Evolutionary conservation across 1,284 basidiomycete species (phyloP), one percentile per base, ranked within the genome.

Genomic region (Trichosporon inkin): DNA sequence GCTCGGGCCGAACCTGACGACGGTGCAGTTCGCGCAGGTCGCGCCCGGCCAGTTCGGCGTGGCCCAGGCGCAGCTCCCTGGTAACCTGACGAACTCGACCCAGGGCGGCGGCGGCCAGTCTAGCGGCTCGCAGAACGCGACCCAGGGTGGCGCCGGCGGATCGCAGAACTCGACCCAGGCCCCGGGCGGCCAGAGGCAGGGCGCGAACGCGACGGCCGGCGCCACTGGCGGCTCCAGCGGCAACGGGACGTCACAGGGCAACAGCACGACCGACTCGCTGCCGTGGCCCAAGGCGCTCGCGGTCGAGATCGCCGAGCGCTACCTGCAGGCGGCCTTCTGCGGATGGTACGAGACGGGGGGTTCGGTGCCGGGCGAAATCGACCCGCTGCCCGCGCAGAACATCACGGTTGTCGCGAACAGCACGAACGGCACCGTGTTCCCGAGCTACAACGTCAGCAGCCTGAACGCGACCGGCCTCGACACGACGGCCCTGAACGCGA

Each of bases 271-370:
- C 10, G 20, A 61, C 57, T 68, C 10, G 16, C 40, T 55, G 10
- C 70, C 74, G 2, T 79, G 77, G 77, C 75, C 75, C 66, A 71
- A 38, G 81, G 84, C 53, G 4, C 80, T 95, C n/a, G 82, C 82
- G 66, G 82, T 88, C 54, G 85, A 90, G 73, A 75, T 67, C 57
- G 77, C 72, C 19, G 71, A 76, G 70, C 83, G 92, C 34, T 95
- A 92, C 76, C 81, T 91, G 67, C 81, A 87, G 36, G 88, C 89
- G 58, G 85, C 85, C 1, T 83, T 95, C 65, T 95, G 93, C 76
- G 90, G 88, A 65, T 97, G 93, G 92, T 71, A 71, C 62, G 67
- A 61, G 8, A 94, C 91, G 0, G 92, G 92, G 36, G 92, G 92
- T 2, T 84, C 83, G 4, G 88, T 95, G 54, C 82, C 84, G 2